Conservation (phyloP, 306 rosid genomes). For the Trifolium subterraneum region DNA sequence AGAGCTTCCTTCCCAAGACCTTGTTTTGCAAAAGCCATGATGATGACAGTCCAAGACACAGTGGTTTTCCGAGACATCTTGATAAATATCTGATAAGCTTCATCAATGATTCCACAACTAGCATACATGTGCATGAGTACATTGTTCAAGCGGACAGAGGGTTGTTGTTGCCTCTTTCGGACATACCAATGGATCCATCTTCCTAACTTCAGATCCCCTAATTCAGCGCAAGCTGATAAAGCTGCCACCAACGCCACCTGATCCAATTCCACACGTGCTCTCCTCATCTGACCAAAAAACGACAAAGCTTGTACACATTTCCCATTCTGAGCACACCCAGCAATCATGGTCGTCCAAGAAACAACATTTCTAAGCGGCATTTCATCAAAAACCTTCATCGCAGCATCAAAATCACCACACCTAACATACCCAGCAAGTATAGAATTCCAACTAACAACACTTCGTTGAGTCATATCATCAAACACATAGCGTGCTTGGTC, state of each 20-base stretch:
- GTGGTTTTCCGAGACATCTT: conserved; percentile 60
- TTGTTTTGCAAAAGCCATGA: conserved; percentile 73
- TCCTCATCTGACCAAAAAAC: conserved; percentile 72
- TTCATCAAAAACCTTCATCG: conserved; percentile 53
- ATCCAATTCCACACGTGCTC: conserved; percentile 59
- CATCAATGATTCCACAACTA: conserved; percentile 65
- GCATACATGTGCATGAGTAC: conserved; percentile 87
- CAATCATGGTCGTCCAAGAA: conserved; percentile 75
- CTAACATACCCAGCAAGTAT: conserved; percentile 63
- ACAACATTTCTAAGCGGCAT: conserved; percentile 66
- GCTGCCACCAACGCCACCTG: conserved; percentile 68
- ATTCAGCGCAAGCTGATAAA: conserved; percentile 72
- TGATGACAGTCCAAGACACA: conserved; percentile 81
- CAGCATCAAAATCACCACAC: conserved; percentile 54
- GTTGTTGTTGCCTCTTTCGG: conserved; percentile 38
- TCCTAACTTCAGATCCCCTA: conserved; percentile 69
- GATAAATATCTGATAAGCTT: conserved; percentile 59
- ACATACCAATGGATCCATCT: conserved; percentile 69
- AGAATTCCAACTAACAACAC: conserved; percentile 72
- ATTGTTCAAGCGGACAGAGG: conserved; percentile 63
- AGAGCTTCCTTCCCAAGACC: conserved; percentile 78
- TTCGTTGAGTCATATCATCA: conserved; percentile 64
- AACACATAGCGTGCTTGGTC: conserved; percentile 58
- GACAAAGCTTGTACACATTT: conserved; percentile 56
- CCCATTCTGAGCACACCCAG: conserved; percentile 63